phyloP scores from a whole-genome alignment of 208 protist genomes.

The Acanthamoeba castellanii region DNA sequence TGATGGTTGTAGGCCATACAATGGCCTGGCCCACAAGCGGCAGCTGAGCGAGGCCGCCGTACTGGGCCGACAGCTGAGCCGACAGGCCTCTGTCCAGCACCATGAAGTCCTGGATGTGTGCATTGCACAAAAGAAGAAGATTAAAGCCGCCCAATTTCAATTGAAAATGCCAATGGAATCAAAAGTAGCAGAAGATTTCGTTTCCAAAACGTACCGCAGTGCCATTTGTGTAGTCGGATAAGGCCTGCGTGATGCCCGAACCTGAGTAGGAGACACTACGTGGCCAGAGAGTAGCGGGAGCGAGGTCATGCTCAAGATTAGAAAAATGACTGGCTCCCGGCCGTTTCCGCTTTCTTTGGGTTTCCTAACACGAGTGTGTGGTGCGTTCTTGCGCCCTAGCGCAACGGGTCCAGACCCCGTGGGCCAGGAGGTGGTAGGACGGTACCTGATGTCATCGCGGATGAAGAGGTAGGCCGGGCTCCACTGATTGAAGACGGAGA shows the following conservation, averaged over 20 bases:
- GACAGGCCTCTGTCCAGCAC: background rate
- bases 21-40: background rate
- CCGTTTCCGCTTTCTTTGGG: background rate
- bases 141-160: too few relatives aligned
- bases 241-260: background rate
- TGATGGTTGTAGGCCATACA: slow-evolving; percentile 8
- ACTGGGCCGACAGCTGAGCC: background rate
- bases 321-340: too few relatives aligned
- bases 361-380: background rate
- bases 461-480: background rate
- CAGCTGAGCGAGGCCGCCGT: background rate
- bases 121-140: too few relatives aligned
- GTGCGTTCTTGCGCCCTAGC: background rate
- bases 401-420: background rate
- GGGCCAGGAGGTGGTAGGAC: background rate
- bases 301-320: too few relatives aligned
- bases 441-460: background rate
- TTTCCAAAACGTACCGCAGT: background rate
- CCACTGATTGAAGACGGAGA: background rate
- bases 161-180: too few relatives aligned
- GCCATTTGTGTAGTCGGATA: background rate
- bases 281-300: too few relatives aligned
- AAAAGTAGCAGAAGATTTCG: too few relatives aligned
- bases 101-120: background rate
- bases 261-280: background rate